Conservation (phyloP, 2,329 filamentous ascomycete species). For the Pseudopyrenochaeta lycopersici region DNA sequence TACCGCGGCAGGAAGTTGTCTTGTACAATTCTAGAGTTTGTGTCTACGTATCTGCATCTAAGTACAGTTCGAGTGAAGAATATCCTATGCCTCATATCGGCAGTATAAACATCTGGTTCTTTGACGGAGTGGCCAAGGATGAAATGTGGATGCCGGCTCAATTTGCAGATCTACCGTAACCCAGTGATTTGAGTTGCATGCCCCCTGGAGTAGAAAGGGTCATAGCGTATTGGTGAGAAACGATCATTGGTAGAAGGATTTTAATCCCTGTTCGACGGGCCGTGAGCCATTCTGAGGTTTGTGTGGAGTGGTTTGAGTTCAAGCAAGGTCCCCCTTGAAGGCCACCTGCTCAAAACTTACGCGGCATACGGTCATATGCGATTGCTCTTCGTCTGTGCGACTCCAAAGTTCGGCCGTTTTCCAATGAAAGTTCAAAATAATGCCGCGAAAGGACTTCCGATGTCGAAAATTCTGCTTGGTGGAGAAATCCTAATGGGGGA, state of each 20-base stretch:
- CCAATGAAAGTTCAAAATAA: not conserved
- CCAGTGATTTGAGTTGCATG: not conserved
- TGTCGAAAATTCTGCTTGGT: not conserved
- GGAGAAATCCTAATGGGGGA: not conserved
- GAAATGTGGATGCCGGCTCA: not conserved
- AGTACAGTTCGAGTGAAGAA: not conserved
- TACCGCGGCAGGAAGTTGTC: not conserved
- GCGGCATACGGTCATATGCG: not conserved
- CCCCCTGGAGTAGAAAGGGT: not conserved
- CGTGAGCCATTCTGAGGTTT: not conserved
- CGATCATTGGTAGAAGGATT: not conserved
- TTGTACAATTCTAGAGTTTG: not conserved
- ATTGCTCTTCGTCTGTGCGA: not conserved
- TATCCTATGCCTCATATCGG: too few species aligned
- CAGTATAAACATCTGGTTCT: not conserved
- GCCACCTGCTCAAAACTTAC: not conserved
- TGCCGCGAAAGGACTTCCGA: not conserved
- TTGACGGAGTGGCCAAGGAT: not conserved
- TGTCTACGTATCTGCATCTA: not conserved
- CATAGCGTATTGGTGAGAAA: not conserved
- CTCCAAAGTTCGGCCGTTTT: not conserved
- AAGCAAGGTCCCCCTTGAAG: not conserved
- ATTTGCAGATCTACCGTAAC: not conserved
- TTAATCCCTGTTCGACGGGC: not conserved
- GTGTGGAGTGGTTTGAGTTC: not conserved